Conservation (phyloP, 768 basidiomycete genomes). For the Mrakia frigida region DNA sequence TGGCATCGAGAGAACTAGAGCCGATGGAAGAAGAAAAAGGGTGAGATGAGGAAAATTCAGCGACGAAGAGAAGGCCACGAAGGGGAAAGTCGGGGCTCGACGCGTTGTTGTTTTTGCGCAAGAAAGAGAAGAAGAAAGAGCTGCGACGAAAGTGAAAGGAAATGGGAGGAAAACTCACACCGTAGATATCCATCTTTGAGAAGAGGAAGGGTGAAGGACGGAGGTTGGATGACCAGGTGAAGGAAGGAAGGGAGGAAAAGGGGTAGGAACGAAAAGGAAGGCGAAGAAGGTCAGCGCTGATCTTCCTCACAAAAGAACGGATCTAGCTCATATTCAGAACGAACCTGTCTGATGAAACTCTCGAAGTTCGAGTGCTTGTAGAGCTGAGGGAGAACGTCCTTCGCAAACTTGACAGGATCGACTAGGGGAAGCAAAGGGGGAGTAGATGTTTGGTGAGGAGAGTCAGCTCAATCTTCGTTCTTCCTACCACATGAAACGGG, state of each 20-base stretch:
- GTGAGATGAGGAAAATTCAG: neutral
- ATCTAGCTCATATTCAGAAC: neutral
- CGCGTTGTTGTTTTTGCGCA: neutral
- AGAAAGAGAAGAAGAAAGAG: neutral
- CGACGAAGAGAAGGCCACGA: neutral
- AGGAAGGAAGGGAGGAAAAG: neutral
- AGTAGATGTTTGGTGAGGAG: neutral
- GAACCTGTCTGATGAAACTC: neutral
- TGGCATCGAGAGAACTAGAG: neutral
- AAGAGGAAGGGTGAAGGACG: neutral
- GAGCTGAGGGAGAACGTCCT: neutral
- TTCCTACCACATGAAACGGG: too few species aligned
- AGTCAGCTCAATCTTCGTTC: neutral
- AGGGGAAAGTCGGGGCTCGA: neutral
- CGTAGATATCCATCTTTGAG: constrained; percentile 14
- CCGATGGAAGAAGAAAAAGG: neutral
- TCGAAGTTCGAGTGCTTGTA: constrained; percentile 9
- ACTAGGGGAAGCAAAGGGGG: neutral
- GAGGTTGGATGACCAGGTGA: neutral
- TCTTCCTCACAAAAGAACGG: neutral
- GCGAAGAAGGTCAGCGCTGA: too few species aligned
- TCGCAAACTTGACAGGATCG: neutral
- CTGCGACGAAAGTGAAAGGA: too few species aligned
- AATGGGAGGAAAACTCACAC: neutral
- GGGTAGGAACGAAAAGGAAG: neutral